Evolutionary conservation across 2,329 filamentous ascomycete species (phyloP).

Genomic region (Aspergillus quadrilineatus): DNA sequence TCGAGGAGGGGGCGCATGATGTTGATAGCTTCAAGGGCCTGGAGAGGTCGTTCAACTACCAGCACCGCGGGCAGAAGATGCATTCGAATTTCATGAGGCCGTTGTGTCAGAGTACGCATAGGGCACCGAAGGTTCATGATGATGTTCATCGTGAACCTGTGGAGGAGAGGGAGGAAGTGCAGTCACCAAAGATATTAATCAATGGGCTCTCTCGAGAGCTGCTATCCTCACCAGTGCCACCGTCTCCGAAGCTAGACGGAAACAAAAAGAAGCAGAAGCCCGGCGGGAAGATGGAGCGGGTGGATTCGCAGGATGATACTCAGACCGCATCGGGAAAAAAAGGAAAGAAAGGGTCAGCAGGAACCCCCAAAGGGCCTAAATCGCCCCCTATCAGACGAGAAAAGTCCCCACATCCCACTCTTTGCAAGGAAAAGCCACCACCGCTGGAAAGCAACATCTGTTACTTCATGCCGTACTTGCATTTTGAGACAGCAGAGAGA

Average conservation of each 20-base stretch:
- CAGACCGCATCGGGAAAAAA: constrained; percentile 28
- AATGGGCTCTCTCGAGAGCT: constrained; percentile 21
- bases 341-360: constrained; percentile 30
- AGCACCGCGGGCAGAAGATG: constrained; percentile 58
- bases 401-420: constrained; percentile 34
- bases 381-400: constrained; percentile 50
- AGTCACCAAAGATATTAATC: constrained; percentile 20
- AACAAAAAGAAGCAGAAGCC: constrained; percentile 30
- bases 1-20: constrained; percentile 60
- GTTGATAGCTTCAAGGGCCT: constrained; percentile 64
- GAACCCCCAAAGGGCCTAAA: constrained; percentile 27
- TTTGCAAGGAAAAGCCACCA: constrained; percentile 36
- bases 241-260: constrained; percentile 8
- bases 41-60: constrained; percentile 61
- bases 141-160: constrained; percentile 29
- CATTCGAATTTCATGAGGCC: constrained; percentile 65
- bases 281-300: constrained; percentile 27
- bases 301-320: constrained; percentile 29
- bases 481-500: constrained; percentile 61
- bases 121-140: constrained; percentile 28
- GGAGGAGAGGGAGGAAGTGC: constrained; percentile 21
- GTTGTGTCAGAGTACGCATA: constrained; percentile 53
- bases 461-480: constrained; percentile 63
- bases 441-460: constrained; percentile 30
- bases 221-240: constrained; percentile 13